Evolutionary conservation across 345 rosid species (phyloP).

Genomic region (Passiflora organensis): DNA sequence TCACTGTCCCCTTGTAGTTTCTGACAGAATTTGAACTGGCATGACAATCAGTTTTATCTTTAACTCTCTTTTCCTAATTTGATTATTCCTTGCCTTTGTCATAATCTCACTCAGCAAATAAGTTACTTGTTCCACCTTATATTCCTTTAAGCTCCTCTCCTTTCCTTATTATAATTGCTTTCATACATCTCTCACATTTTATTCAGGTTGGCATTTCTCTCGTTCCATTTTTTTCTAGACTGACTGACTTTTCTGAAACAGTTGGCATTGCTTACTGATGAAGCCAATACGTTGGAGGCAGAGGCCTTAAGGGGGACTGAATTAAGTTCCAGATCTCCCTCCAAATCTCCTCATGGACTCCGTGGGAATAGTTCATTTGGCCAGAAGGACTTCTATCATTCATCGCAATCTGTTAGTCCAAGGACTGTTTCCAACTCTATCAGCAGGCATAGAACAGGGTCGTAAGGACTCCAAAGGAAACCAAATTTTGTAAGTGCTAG

Average conservation of each 20-base stretch:
- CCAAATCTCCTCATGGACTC: constrained; percentile 28
- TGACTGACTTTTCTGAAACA: constrained; percentile 22
- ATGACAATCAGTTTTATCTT: neutral
- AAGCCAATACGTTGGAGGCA: constrained; percentile 59
- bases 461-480: constrained; percentile 8
- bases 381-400: constrained; percentile 32
- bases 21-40: neutral
- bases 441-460: constrained; percentile 53
- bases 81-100: neutral
- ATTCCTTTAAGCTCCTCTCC: neutral
- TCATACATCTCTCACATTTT: neutral
- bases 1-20: neutral
- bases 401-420: constrained; percentile 22
- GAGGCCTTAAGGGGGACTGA: constrained; percentile 40
- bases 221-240: neutral
- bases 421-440: constrained; percentile 36
- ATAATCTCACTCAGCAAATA: neutral
- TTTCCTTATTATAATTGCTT: neutral
- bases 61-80: neutral
- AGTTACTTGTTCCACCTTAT: neutral
- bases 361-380: constrained; percentile 16
- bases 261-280: constrained; percentile 53
- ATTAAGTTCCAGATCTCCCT: constrained; percentile 33
- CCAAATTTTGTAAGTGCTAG: constrained; percentile 25
- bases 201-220: neutral